Evolutionary conservation across 108 stramenopile species (phyloP).

Genomic region (Nitzschia sp.): DNA sequence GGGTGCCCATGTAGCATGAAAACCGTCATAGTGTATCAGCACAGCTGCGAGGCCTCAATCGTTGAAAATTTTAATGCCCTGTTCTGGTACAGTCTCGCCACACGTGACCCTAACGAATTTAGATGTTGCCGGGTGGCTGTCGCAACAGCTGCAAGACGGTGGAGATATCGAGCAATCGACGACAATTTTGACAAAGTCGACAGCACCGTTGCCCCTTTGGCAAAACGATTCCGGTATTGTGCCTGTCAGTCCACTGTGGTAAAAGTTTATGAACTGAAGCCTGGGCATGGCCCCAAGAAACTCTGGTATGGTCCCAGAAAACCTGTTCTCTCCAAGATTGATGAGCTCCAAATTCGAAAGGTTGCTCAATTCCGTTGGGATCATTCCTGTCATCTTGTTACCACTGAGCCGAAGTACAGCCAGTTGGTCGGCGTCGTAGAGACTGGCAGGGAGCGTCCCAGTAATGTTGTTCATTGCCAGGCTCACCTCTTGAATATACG

Average conservation of each 20-base stretch:
- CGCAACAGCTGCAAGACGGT: background rate
- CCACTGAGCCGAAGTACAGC: constrained; percentile 39
- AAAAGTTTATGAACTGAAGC: constrained; percentile 45
- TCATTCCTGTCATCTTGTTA: constrained; percentile 29
- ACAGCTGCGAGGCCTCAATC: background rate
- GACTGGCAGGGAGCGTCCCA: constrained; percentile 41
- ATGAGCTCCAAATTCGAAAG: constrained; percentile 29
- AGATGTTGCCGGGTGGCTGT: background rate
- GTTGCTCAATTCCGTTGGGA: constrained; percentile 44
- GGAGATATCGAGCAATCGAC: background rate
- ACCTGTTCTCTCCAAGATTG: constrained; percentile 45
- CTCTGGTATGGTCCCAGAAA: constrained; percentile 45
- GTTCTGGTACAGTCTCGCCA: background rate
- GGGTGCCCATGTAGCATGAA: too few species aligned
- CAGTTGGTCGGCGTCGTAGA: constrained; percentile 28
- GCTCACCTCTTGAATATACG: background rate
- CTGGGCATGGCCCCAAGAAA: constrained; percentile 43
- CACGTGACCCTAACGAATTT: background rate
- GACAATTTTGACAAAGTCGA: background rate
- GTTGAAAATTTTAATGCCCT: background rate
- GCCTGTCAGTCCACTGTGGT: constrained; percentile 52
- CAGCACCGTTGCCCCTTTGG: background rate
- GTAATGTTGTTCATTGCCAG: constrained; percentile 16
- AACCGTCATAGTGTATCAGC: too few species aligned
- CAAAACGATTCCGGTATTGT: constrained; percentile 41